Evolutionary conservation across 768 basidiomycete genomes (phyloP).

Genomic region (Panaeolus cyanescens): DNA sequence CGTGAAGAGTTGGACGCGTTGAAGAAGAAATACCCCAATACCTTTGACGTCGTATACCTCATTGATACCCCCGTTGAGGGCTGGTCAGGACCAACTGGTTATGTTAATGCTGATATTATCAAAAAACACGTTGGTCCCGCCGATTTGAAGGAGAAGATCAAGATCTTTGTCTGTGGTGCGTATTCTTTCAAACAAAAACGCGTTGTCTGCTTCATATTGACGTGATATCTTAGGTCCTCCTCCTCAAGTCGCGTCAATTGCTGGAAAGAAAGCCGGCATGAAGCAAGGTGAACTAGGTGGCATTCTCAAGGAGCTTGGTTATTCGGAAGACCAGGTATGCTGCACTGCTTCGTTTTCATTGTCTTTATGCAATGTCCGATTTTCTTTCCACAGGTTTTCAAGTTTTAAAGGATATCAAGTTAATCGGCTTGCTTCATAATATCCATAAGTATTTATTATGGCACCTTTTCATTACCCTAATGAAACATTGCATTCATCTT

Average conservation of each 20-base stretch:
- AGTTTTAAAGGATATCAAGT: conserved; percentile 17
- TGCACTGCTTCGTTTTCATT: neutral
- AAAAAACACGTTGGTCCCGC: conserved; percentile 71
- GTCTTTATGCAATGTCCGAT: too few relatives aligned
- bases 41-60: conserved; percentile 82
- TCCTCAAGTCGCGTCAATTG: conserved; percentile 82
- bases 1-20: conserved; percentile 74
- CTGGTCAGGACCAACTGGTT: conserved; percentile 75
- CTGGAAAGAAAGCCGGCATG: conserved; percentile 87
- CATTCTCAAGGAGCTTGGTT: conserved; percentile 85
- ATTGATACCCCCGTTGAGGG: conserved; percentile 70
- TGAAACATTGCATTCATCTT: neutral
- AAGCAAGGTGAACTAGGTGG: conserved; percentile 86
- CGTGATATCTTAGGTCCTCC: conserved; percentile 62
- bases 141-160: conserved; percentile 72
- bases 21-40: conserved; percentile 67
- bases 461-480: neutral
- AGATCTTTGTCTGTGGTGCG: conserved; percentile 86
- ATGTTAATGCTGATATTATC: conserved; percentile 71
- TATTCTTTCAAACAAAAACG: conserved; percentile 8
- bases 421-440: neutral
- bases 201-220: neutral
- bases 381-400: conserved; percentile 27
- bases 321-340: conserved; percentile 79
- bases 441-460: too few relatives aligned